phyloP scores from a whole-genome alignment of 495 filamentous ascomycete genomes.

The Polyplosphaeria fusca region DNA sequence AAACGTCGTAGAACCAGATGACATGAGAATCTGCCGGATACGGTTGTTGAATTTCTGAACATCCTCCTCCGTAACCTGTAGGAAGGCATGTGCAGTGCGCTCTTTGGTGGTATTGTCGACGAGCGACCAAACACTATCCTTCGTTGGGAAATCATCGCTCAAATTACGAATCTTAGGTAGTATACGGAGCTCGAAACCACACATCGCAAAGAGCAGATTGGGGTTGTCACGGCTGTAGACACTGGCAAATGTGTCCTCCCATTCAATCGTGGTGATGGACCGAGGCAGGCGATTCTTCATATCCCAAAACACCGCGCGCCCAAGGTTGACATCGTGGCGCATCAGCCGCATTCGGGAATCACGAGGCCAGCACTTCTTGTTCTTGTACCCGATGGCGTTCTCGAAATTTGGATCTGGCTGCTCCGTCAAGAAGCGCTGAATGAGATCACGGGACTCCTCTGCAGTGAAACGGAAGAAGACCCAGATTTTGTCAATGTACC shows the following conservation, averaged over 20 bases:
- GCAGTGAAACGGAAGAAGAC: conserved; percentile 92
- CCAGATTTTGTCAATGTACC: conserved; percentile 98
- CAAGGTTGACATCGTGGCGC: conserved; percentile 98
- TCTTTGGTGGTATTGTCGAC: conserved; percentile 96
- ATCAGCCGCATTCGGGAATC: conserved; percentile 97
- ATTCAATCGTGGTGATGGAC: conserved; percentile 95
- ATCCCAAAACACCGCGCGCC: conserved; percentile 98
- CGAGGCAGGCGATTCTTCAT: conserved; percentile 94
- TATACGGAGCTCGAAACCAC: conserved; percentile 95
- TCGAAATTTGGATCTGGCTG: conserved; percentile 99
- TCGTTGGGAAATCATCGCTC: conserved; percentile 94
- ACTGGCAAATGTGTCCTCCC: conserved; percentile 99
- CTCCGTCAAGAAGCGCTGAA: conserved; percentile 96
- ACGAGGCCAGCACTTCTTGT: conserved; percentile 99
- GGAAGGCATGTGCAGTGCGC: conserved; percentile 94
- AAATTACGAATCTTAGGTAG: conserved; percentile 92
- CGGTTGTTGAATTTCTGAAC: conserved; percentile 99
- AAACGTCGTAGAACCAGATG: conserved; percentile 96
- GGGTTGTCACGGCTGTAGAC: conserved; percentile 99
- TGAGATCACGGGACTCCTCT: conserved; percentile 92
- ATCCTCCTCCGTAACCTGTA: conserved; percentile 97
- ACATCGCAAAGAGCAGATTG: conserved; percentile 97
- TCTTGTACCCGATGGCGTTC: conserved; percentile 98
- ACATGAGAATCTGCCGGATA: conserved; percentile 98
- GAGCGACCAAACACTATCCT: conserved; percentile 96